A percentile compares a stretch with the other conserved stretches of the same genome.
phyloP scores from a whole-genome alignment of 768 basidiomycete genomes.

The Chiua virens region DNA sequence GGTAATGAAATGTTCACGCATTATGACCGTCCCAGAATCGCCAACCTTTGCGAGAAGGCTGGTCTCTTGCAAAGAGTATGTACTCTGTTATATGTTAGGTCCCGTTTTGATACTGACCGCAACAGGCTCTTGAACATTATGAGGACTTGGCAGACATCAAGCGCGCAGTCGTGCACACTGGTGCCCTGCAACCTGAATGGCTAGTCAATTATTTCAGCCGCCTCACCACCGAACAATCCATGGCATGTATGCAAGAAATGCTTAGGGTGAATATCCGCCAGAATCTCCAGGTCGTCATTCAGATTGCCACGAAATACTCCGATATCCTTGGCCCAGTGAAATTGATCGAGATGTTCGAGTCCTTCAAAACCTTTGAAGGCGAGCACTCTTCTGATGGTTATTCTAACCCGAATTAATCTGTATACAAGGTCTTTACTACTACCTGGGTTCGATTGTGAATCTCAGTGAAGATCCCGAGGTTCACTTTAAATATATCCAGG shows the following conservation, averaged over 20 bases:
- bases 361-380: conserved; percentile 97
- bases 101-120: conserved; percentile 10
- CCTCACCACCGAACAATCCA: conserved; percentile 95
- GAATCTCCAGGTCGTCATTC: conserved; percentile 94
- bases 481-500: conserved; percentile 99
- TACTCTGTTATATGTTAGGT: conserved; percentile 4
- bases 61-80: conserved; percentile 89
- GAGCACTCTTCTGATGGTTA: background rate
- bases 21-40: conserved; percentile 94
- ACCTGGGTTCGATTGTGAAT: conserved; percentile 97
- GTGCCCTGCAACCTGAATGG: conserved; percentile 89
- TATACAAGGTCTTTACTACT: conserved; percentile 85
- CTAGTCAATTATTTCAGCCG: conserved; percentile 96
- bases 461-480: conserved; percentile 95
- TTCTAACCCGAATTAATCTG: background rate
- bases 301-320: conserved; percentile 98
- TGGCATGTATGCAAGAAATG: conserved; percentile 97
- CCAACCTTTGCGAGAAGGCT: conserved; percentile 98
- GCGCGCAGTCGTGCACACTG: conserved; percentile 92
- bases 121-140: conserved; percentile 93
- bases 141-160: conserved; percentile 99
- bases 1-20: conserved; percentile 98
- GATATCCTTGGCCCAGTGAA: conserved; percentile 97
- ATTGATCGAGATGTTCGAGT: conserved; percentile 97
- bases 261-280: conserved; percentile 94